phyloP scores from a whole-genome alignment of 441 rosid species.

The Mallotus repandus region DNA sequence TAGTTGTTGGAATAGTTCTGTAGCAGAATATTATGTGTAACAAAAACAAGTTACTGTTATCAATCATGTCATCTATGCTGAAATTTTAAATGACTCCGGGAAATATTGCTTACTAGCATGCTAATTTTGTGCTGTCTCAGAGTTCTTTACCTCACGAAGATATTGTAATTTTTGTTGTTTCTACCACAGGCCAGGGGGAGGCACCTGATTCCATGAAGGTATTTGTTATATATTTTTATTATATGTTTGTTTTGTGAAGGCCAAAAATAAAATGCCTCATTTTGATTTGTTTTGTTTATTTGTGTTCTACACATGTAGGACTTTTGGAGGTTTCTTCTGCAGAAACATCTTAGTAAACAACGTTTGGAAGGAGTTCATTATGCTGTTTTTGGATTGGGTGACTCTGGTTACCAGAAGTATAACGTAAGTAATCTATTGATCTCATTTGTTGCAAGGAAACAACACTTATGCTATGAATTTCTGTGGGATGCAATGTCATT shows the following conservation, averaged over 20 bases:
- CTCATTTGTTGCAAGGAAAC: neutral
- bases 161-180: slow-evolving; percentile 69
- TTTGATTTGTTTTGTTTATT: slow-evolving; percentile 17
- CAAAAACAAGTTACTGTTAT: neutral
- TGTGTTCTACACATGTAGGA: slow-evolving; percentile 39
- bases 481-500: neutral
- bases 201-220: slow-evolving; percentile 87
- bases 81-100: neutral
- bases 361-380: slow-evolving; percentile 71
- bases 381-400: slow-evolving; percentile 92
- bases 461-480: neutral
- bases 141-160: slow-evolving; percentile 56
- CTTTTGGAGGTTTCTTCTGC: slow-evolving; percentile 90
- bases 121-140: slow-evolving; percentile 38
- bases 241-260: neutral
- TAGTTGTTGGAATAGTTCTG: too few relatives aligned
- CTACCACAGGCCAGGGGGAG: slow-evolving; percentile 98
- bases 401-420: slow-evolving; percentile 91
- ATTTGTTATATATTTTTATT: neutral
- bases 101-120: slow-evolving; percentile 8
- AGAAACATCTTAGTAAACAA: slow-evolving; percentile 49
- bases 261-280: neutral
- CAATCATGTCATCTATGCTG: neutral
- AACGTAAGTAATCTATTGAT: slow-evolving; percentile 42
- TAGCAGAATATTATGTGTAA: too few relatives aligned